These are phyloP conservation scores for Phyllosticta citriasiana DNA, from an alignment of 2,329 filamentous ascomycete species.

Conservation along the genomic window DNA sequence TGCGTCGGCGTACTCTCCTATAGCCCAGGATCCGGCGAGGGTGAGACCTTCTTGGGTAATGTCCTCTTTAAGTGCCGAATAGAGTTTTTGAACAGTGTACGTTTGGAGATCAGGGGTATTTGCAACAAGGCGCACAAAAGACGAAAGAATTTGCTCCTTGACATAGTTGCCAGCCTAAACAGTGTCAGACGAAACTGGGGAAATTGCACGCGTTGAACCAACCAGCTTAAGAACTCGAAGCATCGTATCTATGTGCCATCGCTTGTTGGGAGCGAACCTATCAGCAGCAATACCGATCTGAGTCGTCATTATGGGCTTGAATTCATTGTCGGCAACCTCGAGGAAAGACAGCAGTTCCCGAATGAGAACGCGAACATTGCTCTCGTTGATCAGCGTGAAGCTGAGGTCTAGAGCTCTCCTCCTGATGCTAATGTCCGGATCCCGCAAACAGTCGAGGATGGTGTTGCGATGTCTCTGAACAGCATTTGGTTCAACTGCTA, in stretches of 20 bases:
- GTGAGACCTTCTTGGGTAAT: conserved; percentile 96
- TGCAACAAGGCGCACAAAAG: conserved; percentile 89
- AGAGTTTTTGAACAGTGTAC: conserved; percentile 93
- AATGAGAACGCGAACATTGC: conserved; percentile 88
- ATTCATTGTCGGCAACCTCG: conserved; percentile 95
- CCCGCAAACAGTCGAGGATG: conserved; percentile 87
- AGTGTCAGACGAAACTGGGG: conserved; percentile 10
- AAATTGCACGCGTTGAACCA: conserved; percentile 11
- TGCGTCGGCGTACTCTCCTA: conserved; percentile 90
- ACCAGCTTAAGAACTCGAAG: conserved; percentile 75
- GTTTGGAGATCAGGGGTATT: conserved; percentile 92
- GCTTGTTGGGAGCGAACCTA: conserved; percentile 89
- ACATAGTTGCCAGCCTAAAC: conserved; percentile 77
- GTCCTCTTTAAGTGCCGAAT: conserved; percentile 81
- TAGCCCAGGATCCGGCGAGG: conserved; percentile 89
- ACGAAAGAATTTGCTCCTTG: conserved; percentile 94
- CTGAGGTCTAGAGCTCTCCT: conserved; percentile 92
- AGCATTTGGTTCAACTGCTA: conserved; percentile 94
- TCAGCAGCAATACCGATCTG: conserved; percentile 97
- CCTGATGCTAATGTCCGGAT: conserved; percentile 96
- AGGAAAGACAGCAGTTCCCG: conserved; percentile 89
- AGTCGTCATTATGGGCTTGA: conserved; percentile 96
- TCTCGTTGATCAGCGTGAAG: conserved; percentile 95
- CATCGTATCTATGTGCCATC: conserved; percentile 99
- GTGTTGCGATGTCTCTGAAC: conserved; percentile 96